Conservation (phyloP, 2,329 filamentous ascomycete species). For the Aspergillus puulaauensis region DNA sequence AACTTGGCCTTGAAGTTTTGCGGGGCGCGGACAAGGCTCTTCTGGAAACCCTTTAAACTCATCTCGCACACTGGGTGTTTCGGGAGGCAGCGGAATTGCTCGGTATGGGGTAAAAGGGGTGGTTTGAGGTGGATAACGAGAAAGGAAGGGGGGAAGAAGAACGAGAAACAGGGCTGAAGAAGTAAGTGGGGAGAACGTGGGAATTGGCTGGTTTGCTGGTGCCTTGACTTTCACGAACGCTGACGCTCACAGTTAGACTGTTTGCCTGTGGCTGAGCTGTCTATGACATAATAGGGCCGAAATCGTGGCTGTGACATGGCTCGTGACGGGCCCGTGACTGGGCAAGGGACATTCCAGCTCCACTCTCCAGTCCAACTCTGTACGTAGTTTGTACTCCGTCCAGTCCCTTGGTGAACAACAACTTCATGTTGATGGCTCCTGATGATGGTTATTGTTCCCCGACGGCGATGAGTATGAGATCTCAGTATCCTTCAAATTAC, state of each 20-base stretch:
- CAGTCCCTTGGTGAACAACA: background rate
- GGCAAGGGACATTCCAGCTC: background rate
- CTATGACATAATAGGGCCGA: background rate
- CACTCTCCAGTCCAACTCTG: background rate
- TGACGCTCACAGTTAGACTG: background rate
- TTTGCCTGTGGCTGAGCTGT: background rate
- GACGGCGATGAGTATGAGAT: background rate
- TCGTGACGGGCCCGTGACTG: background rate
- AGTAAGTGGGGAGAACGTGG: background rate
- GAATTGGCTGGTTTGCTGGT: background rate
- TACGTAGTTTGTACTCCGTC: background rate
- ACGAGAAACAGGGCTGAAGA: background rate
- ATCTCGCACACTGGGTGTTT: constrained; percentile 50
- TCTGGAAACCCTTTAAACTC: constrained; percentile 97
- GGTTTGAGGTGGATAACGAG: background rate
- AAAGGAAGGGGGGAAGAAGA: background rate
- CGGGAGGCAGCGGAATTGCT: constrained; percentile 6
- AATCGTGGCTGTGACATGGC: background rate
- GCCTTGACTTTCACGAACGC: background rate
- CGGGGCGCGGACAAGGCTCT: constrained; percentile 83
- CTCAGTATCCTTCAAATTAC: background rate
- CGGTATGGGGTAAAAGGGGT: background rate
- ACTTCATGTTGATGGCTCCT: background rate
- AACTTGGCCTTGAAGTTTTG: constrained; percentile 90
- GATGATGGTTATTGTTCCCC: background rate